Conservation (phyloP, 768 basidiomycete species). For the Pulveroboletus sp. region DNA sequence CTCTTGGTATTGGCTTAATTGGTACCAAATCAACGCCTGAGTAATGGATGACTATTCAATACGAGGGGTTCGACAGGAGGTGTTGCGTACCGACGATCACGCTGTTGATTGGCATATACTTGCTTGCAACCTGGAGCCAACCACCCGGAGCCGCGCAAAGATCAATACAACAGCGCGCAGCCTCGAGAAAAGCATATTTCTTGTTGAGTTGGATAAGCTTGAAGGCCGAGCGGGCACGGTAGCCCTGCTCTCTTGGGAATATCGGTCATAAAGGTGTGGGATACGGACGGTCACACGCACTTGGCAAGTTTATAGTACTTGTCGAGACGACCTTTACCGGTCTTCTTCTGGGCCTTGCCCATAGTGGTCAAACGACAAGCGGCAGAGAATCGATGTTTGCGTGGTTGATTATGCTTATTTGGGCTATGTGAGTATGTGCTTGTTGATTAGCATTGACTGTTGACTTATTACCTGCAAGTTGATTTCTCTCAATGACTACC, state of each 20-base stretch:
- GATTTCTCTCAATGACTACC: slow-evolving; percentile 16
- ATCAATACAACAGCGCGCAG: slow-evolving; percentile 91
- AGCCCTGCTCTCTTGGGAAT: slow-evolving; percentile 85
- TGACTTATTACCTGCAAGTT: not conserved
- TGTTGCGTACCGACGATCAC: slow-evolving; percentile 73
- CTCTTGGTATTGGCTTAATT: slow-evolving; percentile 92
- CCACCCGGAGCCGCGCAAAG: slow-evolving; percentile 98
- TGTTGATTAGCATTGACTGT: not conserved
- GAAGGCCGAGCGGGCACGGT: slow-evolving; percentile 98
- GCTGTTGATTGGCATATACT: slow-evolving; percentile 92
- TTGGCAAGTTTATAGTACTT: slow-evolving; percentile 97
- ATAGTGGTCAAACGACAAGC: slow-evolving; percentile 32
- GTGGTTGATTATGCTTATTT: slow-evolving; percentile 17
- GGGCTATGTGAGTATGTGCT: not conserved
- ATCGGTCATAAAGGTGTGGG: slow-evolving; percentile 4
- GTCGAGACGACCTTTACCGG: slow-evolving; percentile 91
- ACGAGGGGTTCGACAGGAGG: not conserved
- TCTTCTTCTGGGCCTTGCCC: slow-evolving; percentile 89
- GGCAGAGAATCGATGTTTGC: not conserved
- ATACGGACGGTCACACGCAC: slow-evolving; percentile 34
- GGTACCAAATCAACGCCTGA: slow-evolving; percentile 92
- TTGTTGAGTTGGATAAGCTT: slow-evolving; percentile 98
- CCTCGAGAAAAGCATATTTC: slow-evolving; percentile 90
- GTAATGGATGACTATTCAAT: slow-evolving; percentile 7
- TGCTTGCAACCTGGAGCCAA: slow-evolving; percentile 97